Evolutionary conservation across 176 grass and related monocot genomes (phyloP).

Genomic region (Stipa capillata): DNA sequence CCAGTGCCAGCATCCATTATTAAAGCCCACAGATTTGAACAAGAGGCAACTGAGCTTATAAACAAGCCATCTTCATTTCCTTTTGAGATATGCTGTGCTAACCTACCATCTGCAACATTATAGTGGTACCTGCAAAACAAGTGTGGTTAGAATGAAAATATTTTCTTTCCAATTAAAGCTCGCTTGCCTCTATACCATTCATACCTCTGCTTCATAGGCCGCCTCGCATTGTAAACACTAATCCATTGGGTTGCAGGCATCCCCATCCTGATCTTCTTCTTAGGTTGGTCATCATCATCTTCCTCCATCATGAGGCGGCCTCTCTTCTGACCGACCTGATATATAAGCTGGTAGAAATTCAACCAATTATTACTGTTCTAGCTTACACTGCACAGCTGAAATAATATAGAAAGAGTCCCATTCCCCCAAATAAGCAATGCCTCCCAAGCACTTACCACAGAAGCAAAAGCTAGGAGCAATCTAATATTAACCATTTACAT

Average conservation of each 20-base stretch:
- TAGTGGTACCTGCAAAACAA: conserved; percentile 82
- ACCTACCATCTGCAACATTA: conserved; percentile 76
- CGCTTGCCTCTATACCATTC: background rate
- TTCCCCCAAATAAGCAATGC: background rate
- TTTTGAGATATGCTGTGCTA: conserved; percentile 73
- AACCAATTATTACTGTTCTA: conserved; percentile 14
- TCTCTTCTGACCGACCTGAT: conserved; percentile 92
- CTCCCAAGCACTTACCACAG: background rate
- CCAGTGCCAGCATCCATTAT: conserved; percentile 98
- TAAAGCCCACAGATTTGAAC: conserved; percentile 84
- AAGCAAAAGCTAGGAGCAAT: background rate
- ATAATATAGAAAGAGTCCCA: background rate
- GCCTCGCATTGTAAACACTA: conserved; percentile 86
- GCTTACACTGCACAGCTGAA: background rate
- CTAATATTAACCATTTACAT: background rate
- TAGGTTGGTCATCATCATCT: conserved; percentile 87
- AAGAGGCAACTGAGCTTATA: conserved; percentile 86
- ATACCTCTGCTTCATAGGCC: conserved; percentile 94
- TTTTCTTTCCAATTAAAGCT: conserved; percentile 17
- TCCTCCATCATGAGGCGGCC: conserved; percentile 78
- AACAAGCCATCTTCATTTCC: conserved; percentile 91
- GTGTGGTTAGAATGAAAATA: background rate
- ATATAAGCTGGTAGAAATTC: conserved; percentile 55
- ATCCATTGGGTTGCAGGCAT: conserved; percentile 93
- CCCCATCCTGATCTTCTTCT: conserved; percentile 90